Evolutionary conservation across 2,329 filamentous ascomycete genomes (phyloP), one percentile per base, ranked within the genome.

Genomic region (Microsporum ferrugineum): DNA sequence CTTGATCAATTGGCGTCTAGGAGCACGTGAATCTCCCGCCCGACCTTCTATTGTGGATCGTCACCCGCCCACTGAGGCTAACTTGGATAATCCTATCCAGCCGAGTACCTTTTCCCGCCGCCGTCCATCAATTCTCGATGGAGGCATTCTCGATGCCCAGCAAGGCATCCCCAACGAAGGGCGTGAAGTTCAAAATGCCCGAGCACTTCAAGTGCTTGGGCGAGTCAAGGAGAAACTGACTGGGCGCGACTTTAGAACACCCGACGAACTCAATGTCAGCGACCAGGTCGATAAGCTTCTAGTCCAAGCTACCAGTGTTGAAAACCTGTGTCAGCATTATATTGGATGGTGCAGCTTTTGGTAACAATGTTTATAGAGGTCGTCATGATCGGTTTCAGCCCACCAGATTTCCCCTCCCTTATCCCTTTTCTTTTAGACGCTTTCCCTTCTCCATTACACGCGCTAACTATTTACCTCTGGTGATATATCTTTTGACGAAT

Each of bases 291-390:
- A 96, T 75, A 92, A 95, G 74, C 78, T 99, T 69, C 88, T 99
- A 68, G 87, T 88, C 64, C 92, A 99, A 78, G 94, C 94, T 27
- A 99, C 94, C 5, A 96, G 94, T 71, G 80, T 97, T 68, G 94
- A 97, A 81, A 97, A 97, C 73, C 79, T 99, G 64, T 99, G 94
- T 73, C 94, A 97, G 79, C 94, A 97, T 78, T 99, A 96, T 73
- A 96, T 97, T 68, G 94, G 94, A 65, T 97, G 92, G 92, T 97
- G 92, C 77, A 95, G 89, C 76, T 97, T 96, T 81, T 97, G 92
- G 92, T 97, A 63, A 60, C 34, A 17, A n/a, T 5, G 39, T 43
- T 29, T 23, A 7, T 23, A 17, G 2, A 1, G 53, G 34, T 23
- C 36, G 31, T 57, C 38, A 57, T 23, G 29, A 14, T 34, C 51